Conservation (phyloP, 495 filamentous ascomycete genomes). For the Lasiosphaeriaceae sp. region DNA sequence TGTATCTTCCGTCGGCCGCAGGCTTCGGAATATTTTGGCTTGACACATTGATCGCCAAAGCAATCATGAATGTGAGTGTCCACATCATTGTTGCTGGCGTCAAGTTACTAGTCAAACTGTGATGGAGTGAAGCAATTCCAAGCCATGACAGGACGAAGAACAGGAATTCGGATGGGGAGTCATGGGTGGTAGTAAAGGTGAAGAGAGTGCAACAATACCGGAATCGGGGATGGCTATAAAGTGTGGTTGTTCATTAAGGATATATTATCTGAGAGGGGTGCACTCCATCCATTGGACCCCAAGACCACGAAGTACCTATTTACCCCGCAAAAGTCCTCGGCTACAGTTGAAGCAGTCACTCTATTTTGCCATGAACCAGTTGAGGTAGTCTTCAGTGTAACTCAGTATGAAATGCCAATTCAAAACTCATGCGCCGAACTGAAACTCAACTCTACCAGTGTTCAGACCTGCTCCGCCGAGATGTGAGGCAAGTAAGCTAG, state of each 20-base stretch:
- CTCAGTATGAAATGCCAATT: too few relatives aligned
- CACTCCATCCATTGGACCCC: background rate
- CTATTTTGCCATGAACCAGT: too few relatives aligned
- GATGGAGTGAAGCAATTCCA: too few relatives aligned
- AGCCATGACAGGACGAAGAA: background rate
- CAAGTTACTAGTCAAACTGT: too few relatives aligned
- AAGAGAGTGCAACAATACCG: background rate
- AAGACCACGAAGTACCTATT: too few relatives aligned
- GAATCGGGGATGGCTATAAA: background rate
- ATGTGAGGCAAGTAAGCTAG: too few relatives aligned
- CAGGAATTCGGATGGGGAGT: background rate
- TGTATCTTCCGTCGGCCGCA: slow-evolving; percentile 41
- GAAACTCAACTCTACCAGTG: too few relatives aligned
- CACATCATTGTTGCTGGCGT: background rate
- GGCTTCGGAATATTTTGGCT: slow-evolving; percentile 14
- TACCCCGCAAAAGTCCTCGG: too few relatives aligned
- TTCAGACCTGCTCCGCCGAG: too few relatives aligned
- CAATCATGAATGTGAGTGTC: background rate
- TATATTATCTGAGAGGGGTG: background rate
- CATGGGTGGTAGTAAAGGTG: background rate
- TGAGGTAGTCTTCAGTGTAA: too few relatives aligned
- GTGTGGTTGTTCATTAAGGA: background rate
- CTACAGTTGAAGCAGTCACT: too few relatives aligned
- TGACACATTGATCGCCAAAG: background rate
- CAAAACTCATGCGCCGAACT: too few relatives aligned